Conservation (phyloP, 352 stramenopile genomes). For the Globisporangium spiculum region DNA sequence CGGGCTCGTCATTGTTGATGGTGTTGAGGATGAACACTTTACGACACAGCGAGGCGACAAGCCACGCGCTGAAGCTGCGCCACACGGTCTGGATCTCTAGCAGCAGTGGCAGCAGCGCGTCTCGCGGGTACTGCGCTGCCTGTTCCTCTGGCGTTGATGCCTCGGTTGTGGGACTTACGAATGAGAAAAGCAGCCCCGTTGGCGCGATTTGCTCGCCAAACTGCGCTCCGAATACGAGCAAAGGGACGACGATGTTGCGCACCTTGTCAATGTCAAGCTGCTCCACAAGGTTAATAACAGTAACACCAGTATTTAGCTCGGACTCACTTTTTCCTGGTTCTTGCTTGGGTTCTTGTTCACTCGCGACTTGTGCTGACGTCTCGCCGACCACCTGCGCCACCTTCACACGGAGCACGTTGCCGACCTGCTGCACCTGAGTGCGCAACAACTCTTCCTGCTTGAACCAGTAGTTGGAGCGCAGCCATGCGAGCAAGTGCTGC, state of each 20-base stretch:
- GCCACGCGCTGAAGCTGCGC: conserved; percentile 45
- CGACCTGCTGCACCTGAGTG: conserved; percentile 42
- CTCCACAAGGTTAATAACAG: not conserved
- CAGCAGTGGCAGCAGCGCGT: conserved; percentile 37
- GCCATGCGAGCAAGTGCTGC: conserved; percentile 86
- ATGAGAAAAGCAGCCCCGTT: conserved; percentile 44
- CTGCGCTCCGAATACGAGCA: conserved; percentile 62
- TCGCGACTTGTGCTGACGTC: not conserved
- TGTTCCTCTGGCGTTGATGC: conserved; percentile 3
- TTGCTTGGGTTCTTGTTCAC: not conserved
- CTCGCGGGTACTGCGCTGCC: conserved; percentile 26
- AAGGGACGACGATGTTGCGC: conserved; percentile 52
- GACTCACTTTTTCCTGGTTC: not conserved
- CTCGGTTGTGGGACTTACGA: not conserved
- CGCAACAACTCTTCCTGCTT: conserved; percentile 58
- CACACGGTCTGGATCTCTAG: conserved; percentile 53
- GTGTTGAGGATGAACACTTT: conserved; percentile 35
- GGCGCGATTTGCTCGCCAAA: conserved; percentile 43
- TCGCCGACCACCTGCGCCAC: conserved; percentile 20
- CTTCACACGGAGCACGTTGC: conserved; percentile 31
- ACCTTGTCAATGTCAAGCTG: conserved; percentile 48
- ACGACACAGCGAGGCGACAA: conserved; percentile 49
- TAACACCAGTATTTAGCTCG: not conserved
- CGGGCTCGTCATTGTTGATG: not conserved
- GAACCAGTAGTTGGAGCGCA: conserved; percentile 87